Evolutionary conservation across 2,329 filamentous ascomycete species (phyloP), one percentile per base, ranked within the genome.

Genomic region (Leptographium flavum): DNA sequence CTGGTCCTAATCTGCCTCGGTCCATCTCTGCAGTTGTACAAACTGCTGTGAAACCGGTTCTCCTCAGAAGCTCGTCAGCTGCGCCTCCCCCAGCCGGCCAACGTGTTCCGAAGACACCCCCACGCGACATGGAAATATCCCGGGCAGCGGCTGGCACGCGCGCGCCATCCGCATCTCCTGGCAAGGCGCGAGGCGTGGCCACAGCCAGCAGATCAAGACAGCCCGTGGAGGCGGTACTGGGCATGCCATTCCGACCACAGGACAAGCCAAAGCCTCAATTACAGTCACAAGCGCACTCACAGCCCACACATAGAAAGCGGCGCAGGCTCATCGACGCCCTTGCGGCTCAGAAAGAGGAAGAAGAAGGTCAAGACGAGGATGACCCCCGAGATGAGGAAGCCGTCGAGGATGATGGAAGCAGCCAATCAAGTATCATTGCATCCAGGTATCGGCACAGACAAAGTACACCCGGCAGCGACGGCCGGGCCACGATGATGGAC

Each of bases 291-390:
- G 35, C 11, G 13, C 45, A 31, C 8, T 43, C 19, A 8, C 49
- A 49, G 15, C 31, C 38, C 2, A 11, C 28, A 2, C 35, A 45
- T 31, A 43, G 47, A 31, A 53, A 52, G 22, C 43, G 52, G 3
- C 50, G 46, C 17, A 62, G 67, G 19, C 50, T 70, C 35, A 70
- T 70, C 28, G 67, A 70, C 53, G 55, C 63, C 1, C 52, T 70
- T 19, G 60, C 58, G 7, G 63, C 61, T 1, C 67, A 69, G 50
- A 60, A 56, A 30, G 57, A 60, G 14, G 58, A 61, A 7, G 62
- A 56, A 43, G 54, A 56, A 3, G 59, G 57, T 5, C 47, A 42
- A 1, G 44, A 47, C 15, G 45, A 50, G 13, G 40, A 42, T 15
- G 30, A 39, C 1, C 28, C 33, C 11, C 39, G 35, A 23, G n/a